phyloP scores from a whole-genome alignment of 345 rosid genomes.

The Noccaea bulbosa region DNA sequence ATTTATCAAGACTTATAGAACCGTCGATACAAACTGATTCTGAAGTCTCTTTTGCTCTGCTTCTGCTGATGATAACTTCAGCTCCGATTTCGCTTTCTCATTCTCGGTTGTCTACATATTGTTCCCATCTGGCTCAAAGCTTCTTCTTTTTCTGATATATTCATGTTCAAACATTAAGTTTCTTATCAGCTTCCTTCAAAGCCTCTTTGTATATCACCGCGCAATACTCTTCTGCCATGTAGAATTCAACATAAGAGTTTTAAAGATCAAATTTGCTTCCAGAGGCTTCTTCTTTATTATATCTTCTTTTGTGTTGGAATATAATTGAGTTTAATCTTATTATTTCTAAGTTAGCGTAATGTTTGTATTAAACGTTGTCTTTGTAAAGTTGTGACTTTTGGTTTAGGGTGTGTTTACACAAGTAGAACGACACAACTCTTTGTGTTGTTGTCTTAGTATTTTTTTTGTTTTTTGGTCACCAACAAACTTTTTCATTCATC shows the following conservation, averaged over 20 bases:
- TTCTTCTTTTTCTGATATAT: slow-evolving; percentile 49
- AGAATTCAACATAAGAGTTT: slow-evolving; percentile 53
- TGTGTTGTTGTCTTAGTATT: too few species aligned
- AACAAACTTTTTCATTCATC: too few species aligned
- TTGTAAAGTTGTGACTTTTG: too few species aligned
- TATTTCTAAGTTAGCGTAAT: too few species aligned
- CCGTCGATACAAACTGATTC: slow-evolving; percentile 51
- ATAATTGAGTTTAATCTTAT: too few species aligned
- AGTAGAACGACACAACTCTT: too few species aligned
- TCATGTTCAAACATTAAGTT: slow-evolving; percentile 45
- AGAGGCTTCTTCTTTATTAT: background rate
- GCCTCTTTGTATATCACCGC: slow-evolving; percentile 49
- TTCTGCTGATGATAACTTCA: slow-evolving; percentile 42
- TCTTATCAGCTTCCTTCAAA: slow-evolving; percentile 58
- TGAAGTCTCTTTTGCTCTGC: slow-evolving; percentile 50
- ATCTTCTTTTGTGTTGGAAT: slow-evolving; percentile 27
- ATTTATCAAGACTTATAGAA: slow-evolving; percentile 41
- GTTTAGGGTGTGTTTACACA: too few species aligned
- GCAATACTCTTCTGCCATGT: slow-evolving; percentile 45
- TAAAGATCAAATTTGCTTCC: slow-evolving; percentile 43
- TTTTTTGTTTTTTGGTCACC: too few species aligned
- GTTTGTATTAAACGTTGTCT: too few species aligned
- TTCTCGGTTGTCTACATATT: slow-evolving; percentile 46
- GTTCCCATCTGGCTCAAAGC: slow-evolving; percentile 41
- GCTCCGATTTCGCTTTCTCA: slow-evolving; percentile 47